phyloP scores from a whole-genome alignment of 345 rosid species.

The Salix purpurea region DNA sequence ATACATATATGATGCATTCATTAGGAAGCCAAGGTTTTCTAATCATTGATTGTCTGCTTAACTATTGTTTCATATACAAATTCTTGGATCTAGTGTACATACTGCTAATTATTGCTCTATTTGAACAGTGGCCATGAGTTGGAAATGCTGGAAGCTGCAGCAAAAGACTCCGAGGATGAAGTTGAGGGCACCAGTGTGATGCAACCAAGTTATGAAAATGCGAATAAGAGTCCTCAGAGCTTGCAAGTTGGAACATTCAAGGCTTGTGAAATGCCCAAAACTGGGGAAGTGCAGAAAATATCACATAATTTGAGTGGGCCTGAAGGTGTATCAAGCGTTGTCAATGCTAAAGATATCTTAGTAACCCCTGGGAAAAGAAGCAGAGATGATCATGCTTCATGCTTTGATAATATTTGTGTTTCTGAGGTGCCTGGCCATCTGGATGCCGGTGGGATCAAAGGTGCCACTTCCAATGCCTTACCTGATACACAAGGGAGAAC shows the following conservation, averaged over 20 bases:
- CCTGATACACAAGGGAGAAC: slow-evolving; percentile 24
- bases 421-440: slow-evolving; percentile 24
- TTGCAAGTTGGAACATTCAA: slow-evolving; percentile 29
- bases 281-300: slow-evolving; percentile 20
- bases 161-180: slow-evolving; percentile 89
- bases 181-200: slow-evolving; percentile 33
- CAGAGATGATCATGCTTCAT: slow-evolving; percentile 21
- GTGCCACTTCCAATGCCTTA: slow-evolving; percentile 11
- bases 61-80: background rate
- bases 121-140: slow-evolving; percentile 56
- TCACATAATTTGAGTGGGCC: slow-evolving; percentile 15
- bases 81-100: background rate
- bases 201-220: slow-evolving; percentile 28
- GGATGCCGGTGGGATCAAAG: slow-evolving; percentile 7
- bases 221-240: slow-evolving; percentile 44
- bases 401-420: slow-evolving; percentile 18
- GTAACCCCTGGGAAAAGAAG: slow-evolving; percentile 31
- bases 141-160: slow-evolving; percentile 83
- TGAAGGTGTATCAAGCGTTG: slow-evolving; percentile 25
- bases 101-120: background rate
- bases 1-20: too few relatives aligned
- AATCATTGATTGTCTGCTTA: background rate
- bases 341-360: slow-evolving; percentile 20
- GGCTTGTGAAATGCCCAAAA: slow-evolving; percentile 28
- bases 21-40: background rate